Evolutionary conservation across 2,329 filamentous ascomycete species (phyloP), one percentile per base, ranked within the genome.

Genomic region (Calonectria montana): DNA sequence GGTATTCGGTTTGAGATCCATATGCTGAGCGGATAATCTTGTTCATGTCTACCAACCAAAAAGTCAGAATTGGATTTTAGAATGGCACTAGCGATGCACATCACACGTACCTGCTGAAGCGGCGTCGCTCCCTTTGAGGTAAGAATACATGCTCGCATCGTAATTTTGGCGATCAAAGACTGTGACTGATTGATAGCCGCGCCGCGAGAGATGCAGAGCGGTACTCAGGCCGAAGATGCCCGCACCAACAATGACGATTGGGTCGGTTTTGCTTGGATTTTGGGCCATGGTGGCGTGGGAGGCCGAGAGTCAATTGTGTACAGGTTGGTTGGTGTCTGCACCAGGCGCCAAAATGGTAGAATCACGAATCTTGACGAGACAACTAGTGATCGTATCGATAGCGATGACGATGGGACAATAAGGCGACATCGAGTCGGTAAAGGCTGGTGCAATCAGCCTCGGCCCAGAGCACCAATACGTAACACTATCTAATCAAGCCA

Each of bases 91-190:
- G 9, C 31, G 31, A 29, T 10, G 15, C 25, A 35, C 23, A 13
- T 4, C 1, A 3, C 9, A 65, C 68, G 69, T 63, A 83, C 82
- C 84, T 65, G 86, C 85, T 5, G 84, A 87, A 0, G 86, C 86
- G 2, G 81, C 76, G 31, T 75, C 85, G 55, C 83, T 82, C 29
- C 86, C 86, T 0, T 79, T 75, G 1, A 81, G 73, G 69, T 84
- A 85, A n/a, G 83, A 83, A 67, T 88, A 88, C 0, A 75, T 74
- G 2, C 78, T 78, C 29, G 81, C 65, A 15, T 85, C 82, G 41
- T 87, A 86, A 5, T 84, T 45, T 72, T 88, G 84, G 71, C 82
- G 82, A 74, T 89, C 87, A 37, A 89, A 82, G 16, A 89, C 83
- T 2, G 82, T 87, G n/a, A 89, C 81, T 68, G 86, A 80, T 3